Evolutionary conservation across 73 alveolate genomes (phyloP).

Genomic region (Symbiodinium natans): DNA sequence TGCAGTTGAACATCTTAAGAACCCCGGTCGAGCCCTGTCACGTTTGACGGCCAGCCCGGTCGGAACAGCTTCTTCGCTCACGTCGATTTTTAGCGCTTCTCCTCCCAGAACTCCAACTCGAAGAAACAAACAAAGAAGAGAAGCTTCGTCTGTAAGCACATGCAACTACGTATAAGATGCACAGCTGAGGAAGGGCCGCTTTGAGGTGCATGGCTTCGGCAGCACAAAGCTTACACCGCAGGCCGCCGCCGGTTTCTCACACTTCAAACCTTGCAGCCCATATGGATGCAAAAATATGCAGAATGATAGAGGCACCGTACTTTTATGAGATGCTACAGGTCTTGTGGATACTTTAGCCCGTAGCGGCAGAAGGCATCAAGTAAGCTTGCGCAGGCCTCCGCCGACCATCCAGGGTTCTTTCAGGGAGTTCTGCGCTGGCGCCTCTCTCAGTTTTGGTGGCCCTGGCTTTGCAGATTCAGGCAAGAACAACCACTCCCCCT

Average conservation of each 20-base stretch:
- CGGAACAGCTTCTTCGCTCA: not conserved
- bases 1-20: not conserved
- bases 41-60: not conserved
- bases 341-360: too few relatives aligned
- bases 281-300: too few relatives aligned
- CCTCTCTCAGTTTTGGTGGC: not conserved
- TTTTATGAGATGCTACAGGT: too few relatives aligned
- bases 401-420: conserved; percentile 13
- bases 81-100: not conserved
- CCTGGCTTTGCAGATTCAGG: too few relatives aligned
- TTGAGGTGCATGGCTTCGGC: conserved; percentile 68
- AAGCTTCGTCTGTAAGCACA: too few relatives aligned
- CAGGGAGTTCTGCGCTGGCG: conserved; percentile 87
- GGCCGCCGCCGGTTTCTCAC: not conserved
- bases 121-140: too few relatives aligned
- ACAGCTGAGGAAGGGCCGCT: conserved; percentile 71
- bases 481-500: too few relatives aligned
- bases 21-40: not conserved
- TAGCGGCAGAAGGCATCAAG: too few relatives aligned
- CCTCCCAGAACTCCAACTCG: too few relatives aligned
- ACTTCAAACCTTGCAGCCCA: too few relatives aligned
- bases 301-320: too few relatives aligned
- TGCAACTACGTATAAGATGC: too few relatives aligned
- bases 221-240: conserved; percentile 69
- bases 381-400: conserved; percentile 20